Conservation (phyloP, 805 yeast genomes). For the Candida patagonica region DNA sequence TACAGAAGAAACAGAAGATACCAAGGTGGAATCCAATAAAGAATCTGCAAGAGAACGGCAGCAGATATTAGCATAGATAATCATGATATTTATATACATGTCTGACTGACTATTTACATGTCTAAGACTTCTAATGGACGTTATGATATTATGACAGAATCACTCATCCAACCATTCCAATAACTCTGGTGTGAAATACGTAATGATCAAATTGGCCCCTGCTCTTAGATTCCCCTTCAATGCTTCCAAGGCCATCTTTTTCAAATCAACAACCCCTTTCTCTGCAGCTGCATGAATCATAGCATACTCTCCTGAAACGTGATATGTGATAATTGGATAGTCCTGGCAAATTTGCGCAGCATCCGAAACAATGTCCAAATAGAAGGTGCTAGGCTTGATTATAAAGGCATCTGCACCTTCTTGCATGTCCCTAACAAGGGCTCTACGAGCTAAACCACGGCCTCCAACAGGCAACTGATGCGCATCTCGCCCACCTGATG, state of each 20-base stretch:
- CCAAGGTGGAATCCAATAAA: neutral
- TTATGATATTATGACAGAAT: too few relatives aligned
- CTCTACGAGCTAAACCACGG: conserved; percentile 88
- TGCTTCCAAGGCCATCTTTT: conserved; percentile 67
- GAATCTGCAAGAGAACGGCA: conserved; percentile 6
- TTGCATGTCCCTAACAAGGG: conserved; percentile 69
- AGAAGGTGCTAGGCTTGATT: conserved; percentile 93
- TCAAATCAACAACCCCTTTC: conserved; percentile 82
- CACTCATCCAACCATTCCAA: conserved; percentile 97
- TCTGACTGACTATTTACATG: too few relatives aligned
- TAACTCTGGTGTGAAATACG: conserved; percentile 93
- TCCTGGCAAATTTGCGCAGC: conserved; percentile 76
- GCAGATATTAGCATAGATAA: conserved; percentile 12
- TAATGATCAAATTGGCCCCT: conserved; percentile 84
- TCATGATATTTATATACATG: conserved; percentile 3
- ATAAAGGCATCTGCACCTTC: conserved; percentile 97
- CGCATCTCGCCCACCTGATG: conserved; percentile 82
- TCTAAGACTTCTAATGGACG: too few relatives aligned
- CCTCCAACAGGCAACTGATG: conserved; percentile 94
- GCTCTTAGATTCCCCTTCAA: conserved; percentile 91
- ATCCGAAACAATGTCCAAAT: conserved; percentile 81
- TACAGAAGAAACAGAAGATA: conserved; percentile 6
- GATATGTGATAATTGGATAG: conserved; percentile 89
- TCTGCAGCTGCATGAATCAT: conserved; percentile 98
- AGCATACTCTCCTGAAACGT: conserved; percentile 95